Percentiles rank a stretch among this genome's conserved stretches.
Evolutionary conservation across 805 yeast species (phyloP).

Genomic region (Candida silvicultrix): DNA sequence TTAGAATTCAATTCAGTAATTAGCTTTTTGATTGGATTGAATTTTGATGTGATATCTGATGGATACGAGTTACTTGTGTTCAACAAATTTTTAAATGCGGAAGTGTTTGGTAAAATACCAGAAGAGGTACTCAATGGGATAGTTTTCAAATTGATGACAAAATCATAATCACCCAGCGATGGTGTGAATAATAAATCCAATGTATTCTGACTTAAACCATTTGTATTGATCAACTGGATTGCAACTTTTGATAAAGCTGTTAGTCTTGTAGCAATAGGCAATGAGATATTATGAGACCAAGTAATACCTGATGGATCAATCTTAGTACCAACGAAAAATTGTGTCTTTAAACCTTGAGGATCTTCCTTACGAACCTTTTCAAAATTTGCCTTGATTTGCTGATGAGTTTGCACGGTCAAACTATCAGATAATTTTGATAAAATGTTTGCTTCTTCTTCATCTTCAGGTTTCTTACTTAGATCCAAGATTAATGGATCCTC

Average conservation of each 20-base stretch:
- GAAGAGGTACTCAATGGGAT: conserved; percentile 37
- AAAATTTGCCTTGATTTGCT: conserved; percentile 58
- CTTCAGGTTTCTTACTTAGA: conserved; percentile 44
- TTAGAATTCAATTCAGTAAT: conserved; percentile 54
- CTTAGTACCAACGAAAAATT: conserved; percentile 76
- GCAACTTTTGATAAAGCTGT: conserved; percentile 85
- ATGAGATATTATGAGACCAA: conserved; percentile 62
- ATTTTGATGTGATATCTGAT: conserved; percentile 34
- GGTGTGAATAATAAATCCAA: conserved; percentile 67
- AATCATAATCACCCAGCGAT: conserved; percentile 78
- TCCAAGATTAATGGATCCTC: conserved; percentile 82
- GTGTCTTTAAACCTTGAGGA: conserved; percentile 74
- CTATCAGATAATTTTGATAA: conserved; percentile 50
- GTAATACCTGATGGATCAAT: conserved; percentile 82
- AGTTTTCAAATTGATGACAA: conserved; percentile 56
- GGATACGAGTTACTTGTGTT: conserved; percentile 26
- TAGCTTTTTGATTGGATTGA: conserved; percentile 58
- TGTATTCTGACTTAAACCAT: conserved; percentile 36
- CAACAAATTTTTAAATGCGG: conserved; percentile 54
- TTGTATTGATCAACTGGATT: conserved; percentile 40
- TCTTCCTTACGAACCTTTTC: conserved; percentile 65
- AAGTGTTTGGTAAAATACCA: conserved; percentile 44
- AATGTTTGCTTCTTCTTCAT: conserved; percentile 29
- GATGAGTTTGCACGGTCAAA: conserved; percentile 54
- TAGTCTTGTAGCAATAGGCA: conserved; percentile 81